Evolutionary conservation across 73 alveolate species (phyloP).

Genomic region (Tetrahymena malaccensis): DNA sequence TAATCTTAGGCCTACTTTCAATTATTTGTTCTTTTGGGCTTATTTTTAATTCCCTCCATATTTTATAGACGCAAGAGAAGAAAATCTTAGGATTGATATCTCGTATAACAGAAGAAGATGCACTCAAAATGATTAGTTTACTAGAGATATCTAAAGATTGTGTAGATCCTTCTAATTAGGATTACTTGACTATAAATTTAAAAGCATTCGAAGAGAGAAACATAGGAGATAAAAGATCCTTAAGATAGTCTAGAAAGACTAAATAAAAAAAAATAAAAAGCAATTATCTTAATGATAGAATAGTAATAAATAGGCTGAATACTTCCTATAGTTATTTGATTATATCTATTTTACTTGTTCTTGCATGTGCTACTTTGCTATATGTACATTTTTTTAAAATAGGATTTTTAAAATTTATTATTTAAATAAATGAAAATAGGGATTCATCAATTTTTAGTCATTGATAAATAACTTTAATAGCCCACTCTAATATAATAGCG

Average conservation of each 20-base stretch:
- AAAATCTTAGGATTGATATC: background rate
- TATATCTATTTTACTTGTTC: background rate
- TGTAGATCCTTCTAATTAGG: background rate
- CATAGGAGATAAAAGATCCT: background rate
- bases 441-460: background rate
- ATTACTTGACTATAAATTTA: background rate
- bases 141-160: background rate
- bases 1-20: background rate
- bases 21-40: background rate
- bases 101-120: background rate
- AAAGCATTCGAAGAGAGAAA: background rate
- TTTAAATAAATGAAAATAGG: background rate
- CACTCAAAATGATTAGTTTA: background rate
- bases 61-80: background rate
- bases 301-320: background rate
- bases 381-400: background rate
- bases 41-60: background rate
- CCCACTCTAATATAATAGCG: background rate
- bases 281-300: background rate
- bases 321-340: background rate
- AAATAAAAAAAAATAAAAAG: background rate
- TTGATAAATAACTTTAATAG: background rate
- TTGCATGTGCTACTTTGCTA: background rate
- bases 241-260: background rate
- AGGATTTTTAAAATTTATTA: background rate